Conservation (phyloP, 345 rosid species). For the Citropsis articulata region DNA sequence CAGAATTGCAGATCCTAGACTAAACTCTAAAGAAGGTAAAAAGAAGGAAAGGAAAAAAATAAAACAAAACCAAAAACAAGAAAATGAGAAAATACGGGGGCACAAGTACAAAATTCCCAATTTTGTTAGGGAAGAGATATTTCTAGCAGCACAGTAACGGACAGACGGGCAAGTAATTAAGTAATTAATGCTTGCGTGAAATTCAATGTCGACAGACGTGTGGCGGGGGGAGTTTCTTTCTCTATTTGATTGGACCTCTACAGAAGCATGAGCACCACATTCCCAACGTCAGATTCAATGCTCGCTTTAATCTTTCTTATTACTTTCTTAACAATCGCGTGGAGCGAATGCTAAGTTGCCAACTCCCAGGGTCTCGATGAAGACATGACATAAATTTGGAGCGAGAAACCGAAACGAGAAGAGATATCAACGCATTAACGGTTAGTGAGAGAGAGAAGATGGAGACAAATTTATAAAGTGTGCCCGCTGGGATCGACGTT, state of each 20-base stretch:
- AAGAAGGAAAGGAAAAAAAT: no score
- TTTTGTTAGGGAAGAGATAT: background rate
- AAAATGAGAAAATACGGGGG: background rate
- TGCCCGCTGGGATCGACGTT: conserved; percentile 2
- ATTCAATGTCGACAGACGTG: background rate
- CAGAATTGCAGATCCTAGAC: no score
- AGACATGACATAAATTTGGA: background rate
- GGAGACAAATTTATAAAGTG: background rate
- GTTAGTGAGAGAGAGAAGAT: background rate
- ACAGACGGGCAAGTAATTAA: conserved; percentile 1
- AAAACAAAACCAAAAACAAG: background rate
- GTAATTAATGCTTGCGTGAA: conserved; percentile 1
- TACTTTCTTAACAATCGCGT: background rate
- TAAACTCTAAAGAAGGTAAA: no score
- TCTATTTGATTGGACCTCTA: background rate
- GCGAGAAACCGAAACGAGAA: background rate
- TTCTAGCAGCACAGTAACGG: background rate
- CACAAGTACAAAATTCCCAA: background rate
- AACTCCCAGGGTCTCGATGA: background rate
- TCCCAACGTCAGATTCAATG: conserved; percentile 3
- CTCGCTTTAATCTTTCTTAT: background rate
- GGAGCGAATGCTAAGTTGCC: conserved; percentile 7
- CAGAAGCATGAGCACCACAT: background rate
- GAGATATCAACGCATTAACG: background rate
- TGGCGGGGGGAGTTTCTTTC: background rate